Conservation (phyloP, 2,329 filamentous ascomycete species). For the Coniochaeta pulveracea region DNA sequence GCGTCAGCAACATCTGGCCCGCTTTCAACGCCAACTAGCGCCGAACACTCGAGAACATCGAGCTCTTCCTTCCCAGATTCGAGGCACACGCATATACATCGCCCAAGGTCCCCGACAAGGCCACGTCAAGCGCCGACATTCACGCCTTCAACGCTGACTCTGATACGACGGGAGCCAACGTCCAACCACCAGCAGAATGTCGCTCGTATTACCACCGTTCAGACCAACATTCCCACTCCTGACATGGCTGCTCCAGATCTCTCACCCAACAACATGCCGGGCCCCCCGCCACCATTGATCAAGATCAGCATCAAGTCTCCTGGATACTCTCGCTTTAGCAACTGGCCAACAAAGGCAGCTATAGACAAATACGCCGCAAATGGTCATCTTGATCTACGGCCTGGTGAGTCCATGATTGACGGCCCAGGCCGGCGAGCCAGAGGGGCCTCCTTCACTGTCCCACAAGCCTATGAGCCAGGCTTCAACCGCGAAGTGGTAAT, state of each 20-base stretch:
- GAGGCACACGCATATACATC: conserved; percentile 7
- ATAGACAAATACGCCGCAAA: conserved; percentile 16
- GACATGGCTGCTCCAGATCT: conserved; percentile 13
- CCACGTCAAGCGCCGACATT: conserved; percentile 12
- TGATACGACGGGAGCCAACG: conserved; percentile 64
- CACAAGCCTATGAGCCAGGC: conserved; percentile 13
- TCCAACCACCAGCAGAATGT: conserved; percentile 67
- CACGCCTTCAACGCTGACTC: conserved; percentile 41
- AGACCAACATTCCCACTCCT: conserved; percentile 24
- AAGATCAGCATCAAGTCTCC: conserved; percentile 41
- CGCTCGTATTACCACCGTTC: conserved; percentile 48
- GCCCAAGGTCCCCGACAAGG: conserved; percentile 25
- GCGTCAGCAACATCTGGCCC: background rate
- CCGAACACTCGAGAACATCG: too few relatives aligned
- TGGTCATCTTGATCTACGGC: conserved; percentile 1
- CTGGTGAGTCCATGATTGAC: conserved; percentile 4
- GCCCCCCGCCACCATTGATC: conserved; percentile 27
- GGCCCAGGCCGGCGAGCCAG: background rate
- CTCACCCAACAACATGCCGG: conserved; percentile 13
- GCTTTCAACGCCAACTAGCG: background rate
- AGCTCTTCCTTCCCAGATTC: background rate
- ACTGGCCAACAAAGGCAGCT: conserved; percentile 28
- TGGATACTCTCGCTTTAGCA: conserved; percentile 46
- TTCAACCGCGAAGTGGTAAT: conserved; percentile 48
- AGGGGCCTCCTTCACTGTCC: conserved; percentile 1